Evolutionary conservation across 108 stramenopile species (phyloP), one percentile per base, ranked within the genome.

Genomic region (Discostella pseudostelligera): DNA sequence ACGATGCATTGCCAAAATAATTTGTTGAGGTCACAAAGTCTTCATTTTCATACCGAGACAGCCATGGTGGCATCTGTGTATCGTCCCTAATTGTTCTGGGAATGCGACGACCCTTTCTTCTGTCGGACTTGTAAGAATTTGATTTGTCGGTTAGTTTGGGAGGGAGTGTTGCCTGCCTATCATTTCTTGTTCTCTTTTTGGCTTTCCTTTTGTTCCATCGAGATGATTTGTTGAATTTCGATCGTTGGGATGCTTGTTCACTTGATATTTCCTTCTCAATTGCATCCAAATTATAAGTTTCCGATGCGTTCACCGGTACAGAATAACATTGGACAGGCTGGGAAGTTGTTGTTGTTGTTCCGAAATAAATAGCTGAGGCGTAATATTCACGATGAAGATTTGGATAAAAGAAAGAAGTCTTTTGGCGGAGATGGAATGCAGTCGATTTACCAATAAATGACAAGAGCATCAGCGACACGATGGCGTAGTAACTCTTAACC

Each of bases 31-130:
- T 17, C 14, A 48, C 21, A 13, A 63, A 56, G 62, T 72, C 53
- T 28, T 56, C 70, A n/a, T 63, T 48, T 63, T 72, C 70, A 39
- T 72, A 72, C 21, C 42, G 62, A 22, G 70, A 20, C 45, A 72
- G 28, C 70, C 70, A 72, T 20, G 70, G 70, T 35, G 70, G 70
- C 70, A 72, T 56, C 22, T n/a, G 4, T 21, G 62, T 21, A 14
- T 19, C 29, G 14, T 13, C 29, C 8, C 21, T 24, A 7, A 32
- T 14, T 17, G 16, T 25, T 32, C 46, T 61, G 45, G 45, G 13
- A 4, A 0, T 25, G 12, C 60, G 25, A 29, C 8, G 45, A 11
- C 24, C 10, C 44, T 44, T 60, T 22, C 1, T 44, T 24, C 12
- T 29, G 1, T 13, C 11, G 53, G n/a, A 17, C 1, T 32, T 4